Base-by-base conservation (phyloP, 2,329 filamentous ascomycete genomes). In the Epichloe scottii region DNA sequence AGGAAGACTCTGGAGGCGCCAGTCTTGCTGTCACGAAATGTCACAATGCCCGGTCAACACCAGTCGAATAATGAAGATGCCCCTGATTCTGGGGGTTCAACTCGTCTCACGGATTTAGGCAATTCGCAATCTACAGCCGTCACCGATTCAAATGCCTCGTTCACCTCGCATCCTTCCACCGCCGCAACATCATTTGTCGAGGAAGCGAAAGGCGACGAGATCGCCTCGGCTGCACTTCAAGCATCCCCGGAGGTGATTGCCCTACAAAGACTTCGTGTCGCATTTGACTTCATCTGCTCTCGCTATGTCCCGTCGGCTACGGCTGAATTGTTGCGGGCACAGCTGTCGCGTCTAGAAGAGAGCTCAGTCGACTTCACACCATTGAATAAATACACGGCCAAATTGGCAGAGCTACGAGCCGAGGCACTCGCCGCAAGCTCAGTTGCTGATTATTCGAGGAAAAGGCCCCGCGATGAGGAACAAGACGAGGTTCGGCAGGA, bases 1-100 rank as follows among this genome's bases (percentile, higher is more conserved):
- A 78, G 75, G 48, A 84, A 84, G 60, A 78, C 78, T 2, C 72
- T 98, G 5, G 86, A 93, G 58, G 78, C 82, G 4, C 91, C 93
- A 0, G 72, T 95, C 42, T 71, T 87, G 58, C 79, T 79, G 34
- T 73, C 89, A 40, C 83, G 76, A 60, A 75, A 80, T 44, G 76
- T 82, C 51, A 72, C 79, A 47, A 42, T 46, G 46, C 45, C 49
- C 15, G 3, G 21, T 42, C 56, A 57, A 10, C 14, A 57, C n/a
- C 50, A 51, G 14, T 49, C 52, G 1, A 47, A 53, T 2, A 38
- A 38, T n/a, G 54, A 54, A n/a, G 48, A 46, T 15, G 55, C 50
- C n/a, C 2, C 35, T 34, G 55, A 60, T 5, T 59, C 60, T 5
- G 54, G 58, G 19, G 51, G 53, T n/a, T 55, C 56, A 37, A 57